Evolutionary conservation across 345 rosid species (phyloP), one percentile per base, ranked within the genome.

Genomic region (Gossypium longicalyx): DNA sequence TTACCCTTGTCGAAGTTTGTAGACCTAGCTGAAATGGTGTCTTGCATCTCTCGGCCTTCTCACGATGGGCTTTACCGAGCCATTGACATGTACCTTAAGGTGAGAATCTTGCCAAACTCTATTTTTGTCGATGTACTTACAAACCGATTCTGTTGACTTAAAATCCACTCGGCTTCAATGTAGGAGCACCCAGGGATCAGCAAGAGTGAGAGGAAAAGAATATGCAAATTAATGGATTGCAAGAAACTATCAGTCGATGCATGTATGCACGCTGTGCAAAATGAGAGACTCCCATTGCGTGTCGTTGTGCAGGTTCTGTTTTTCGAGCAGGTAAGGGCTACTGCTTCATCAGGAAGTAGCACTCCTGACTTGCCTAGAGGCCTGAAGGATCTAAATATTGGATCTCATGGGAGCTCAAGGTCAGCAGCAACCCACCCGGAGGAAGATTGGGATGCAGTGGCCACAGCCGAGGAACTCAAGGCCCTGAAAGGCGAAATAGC

Each of bases 161-260:
- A 20, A 41, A 9, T 27, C 45, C 43, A 12, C 13, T 44, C 16
- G 63, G 65, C 67, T 60, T 72, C 11, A 10, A 66, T 77, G 83
- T 84, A 93, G 98, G 97, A 86, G 71, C 98, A 93, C 76, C 86
- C 82, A 1, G 87, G 84, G 20, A 88, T 93, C 74, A 86, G 86
- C 84, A 93, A 93, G 85, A 78, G 86, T 29, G 98, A 93, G 70
- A 89, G 93, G 83, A 93, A 88, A 86, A 86, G 82, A 76, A 87
- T 91, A 79, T 93, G 98, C 87, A 91, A 85, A 70, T 71, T 93
- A 72, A 93, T 93, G 98, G 97, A 93, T 79, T 93, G 98, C 82
- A 78, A 89, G 83, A 93, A 93, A 77, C 88, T 93, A 25, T 90
- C 98, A 0, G 91, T 81, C 9, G 94, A 93, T 58, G 94, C 98